Percentiles rank a stretch among this genome's conserved stretches.
phyloP scores from a whole-genome alignment of 805 yeast genomes.

The Martiniozyma abietophila region DNA sequence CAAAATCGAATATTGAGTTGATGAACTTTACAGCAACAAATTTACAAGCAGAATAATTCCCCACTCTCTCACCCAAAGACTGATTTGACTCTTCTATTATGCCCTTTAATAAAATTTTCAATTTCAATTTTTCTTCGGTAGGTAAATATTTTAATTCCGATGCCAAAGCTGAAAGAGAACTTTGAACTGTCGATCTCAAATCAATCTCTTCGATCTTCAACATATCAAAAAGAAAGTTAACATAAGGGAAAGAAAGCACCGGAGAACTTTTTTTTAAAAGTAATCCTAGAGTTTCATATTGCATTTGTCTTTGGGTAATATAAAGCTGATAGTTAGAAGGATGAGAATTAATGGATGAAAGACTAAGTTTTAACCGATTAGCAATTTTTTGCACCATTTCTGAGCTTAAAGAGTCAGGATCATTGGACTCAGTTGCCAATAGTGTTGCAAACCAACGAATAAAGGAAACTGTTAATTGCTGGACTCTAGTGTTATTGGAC shows the following conservation, averaged over 20 bases:
- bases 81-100: constrained; percentile 25
- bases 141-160: constrained; percentile 37
- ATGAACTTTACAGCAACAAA: constrained; percentile 58
- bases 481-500: constrained; percentile 43
- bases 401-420: constrained; percentile 9
- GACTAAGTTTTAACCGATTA: constrained; percentile 40
- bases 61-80: no score
- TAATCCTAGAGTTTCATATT: constrained; percentile 73
- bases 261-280: constrained; percentile 40
- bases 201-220: constrained; percentile 55
- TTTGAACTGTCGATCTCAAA: constrained; percentile 60
- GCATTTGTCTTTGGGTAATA: constrained; percentile 44
- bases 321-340: constrained; percentile 17
- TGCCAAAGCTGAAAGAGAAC: constrained; percentile 53
- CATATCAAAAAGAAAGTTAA: constrained; percentile 65
- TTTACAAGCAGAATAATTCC: constrained; percentile 29
- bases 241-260: constrained; percentile 38
- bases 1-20: constrained; percentile 55
- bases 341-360: constrained; percentile 32
- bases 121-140: constrained; percentile 27
- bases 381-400: constrained; percentile 38
- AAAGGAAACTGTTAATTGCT: constrained; percentile 51
- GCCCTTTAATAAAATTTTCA: constrained; percentile 30
- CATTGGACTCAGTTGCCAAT: constrained; percentile 12
- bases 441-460: constrained; percentile 50